Base-by-base conservation (phyloP, 2,329 filamentous ascomycete genomes). In the Bipolaris sorokiniana region DNA sequence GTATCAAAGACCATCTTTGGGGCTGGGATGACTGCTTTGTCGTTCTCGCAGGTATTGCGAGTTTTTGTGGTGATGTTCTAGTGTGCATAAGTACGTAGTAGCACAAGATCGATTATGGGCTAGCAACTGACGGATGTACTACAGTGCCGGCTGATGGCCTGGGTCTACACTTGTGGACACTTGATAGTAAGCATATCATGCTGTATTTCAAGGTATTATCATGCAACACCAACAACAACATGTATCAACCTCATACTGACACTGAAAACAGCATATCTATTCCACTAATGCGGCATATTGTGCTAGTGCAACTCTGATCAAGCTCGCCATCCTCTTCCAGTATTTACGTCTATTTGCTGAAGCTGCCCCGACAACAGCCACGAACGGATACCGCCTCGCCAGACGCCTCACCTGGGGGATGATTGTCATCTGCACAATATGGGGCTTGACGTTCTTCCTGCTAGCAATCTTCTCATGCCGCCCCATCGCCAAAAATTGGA, bases 21-120 rank as follows among this genome's bases (percentile, higher is more conserved):
- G 71, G 75, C n/a, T 75, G 69, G 69, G 75, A 77, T 48, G 75
- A 77, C 54, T 31, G 67, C 2, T 72, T 75, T 10, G 69, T 77
- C 15, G 48, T 71, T 15, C 56, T 76, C 7, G 70, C 74, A 9
- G 61, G 50, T 9, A 48, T 70, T 10, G 54, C 67, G 5, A 67
- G 61, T 41, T 57, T 66, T 4, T 54, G 63, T 9, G 75, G 72
- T 6, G 69, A 74, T 11, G 59, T 36, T 13, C 52, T 76, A 11
- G 68, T 72, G 13, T 74, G 70, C 40, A 28, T 73, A 7, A 70
- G 75, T 77, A 68, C 45, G 73, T 7, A 65, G 10, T 26, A 37
- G 26, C 13, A 4, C 13, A 10, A 15, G 7, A 36, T 9, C 4
- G n/a, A 34, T 9, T 7, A 16, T 26, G 2, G 5, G 2, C 22